Conservation (phyloP, 441 rosid genomes). For the Lepidium campestre region DNA sequence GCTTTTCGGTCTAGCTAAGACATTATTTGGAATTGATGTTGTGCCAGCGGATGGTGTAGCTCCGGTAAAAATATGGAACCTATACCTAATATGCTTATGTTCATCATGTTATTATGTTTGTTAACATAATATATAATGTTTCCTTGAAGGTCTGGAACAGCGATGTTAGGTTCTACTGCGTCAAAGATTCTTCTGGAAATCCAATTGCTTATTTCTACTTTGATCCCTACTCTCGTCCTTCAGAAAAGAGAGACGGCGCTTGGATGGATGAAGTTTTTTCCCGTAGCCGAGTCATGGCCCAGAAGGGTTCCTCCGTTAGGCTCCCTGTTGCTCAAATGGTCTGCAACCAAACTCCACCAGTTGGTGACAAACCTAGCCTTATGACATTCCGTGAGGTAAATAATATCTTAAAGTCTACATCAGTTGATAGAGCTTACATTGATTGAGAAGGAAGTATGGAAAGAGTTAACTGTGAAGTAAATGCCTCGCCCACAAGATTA, state of each 20-base stretch:
- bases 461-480: background rate
- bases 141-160: slow-evolving; percentile 77
- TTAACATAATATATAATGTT: slow-evolving; percentile 14
- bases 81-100: slow-evolving; percentile 10
- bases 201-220: slow-evolving; percentile 87
- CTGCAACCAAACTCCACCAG: slow-evolving; percentile 92
- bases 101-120: background rate
- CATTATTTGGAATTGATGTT: slow-evolving; percentile 65
- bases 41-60: slow-evolving; percentile 87
- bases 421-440: background rate
- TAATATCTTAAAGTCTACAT: background rate
- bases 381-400: slow-evolving; percentile 94
- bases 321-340: slow-evolving; percentile 96
- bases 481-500: background rate
- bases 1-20: slow-evolving; percentile 69
- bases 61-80: slow-evolving; percentile 48
- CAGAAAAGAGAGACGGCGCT: slow-evolving; percentile 86
- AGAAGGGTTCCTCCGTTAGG: slow-evolving; percentile 55
- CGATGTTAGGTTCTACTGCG: slow-evolving; percentile 70
- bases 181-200: slow-evolving; percentile 73
- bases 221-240: slow-evolving; percentile 95
- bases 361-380: slow-evolving; percentile 91
- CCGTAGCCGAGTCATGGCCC: slow-evolving; percentile 74
- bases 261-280: slow-evolving; percentile 93
- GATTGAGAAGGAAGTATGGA: background rate